phyloP scores from a whole-genome alignment of 768 basidiomycete genomes.

The Boletus reticulatus region DNA sequence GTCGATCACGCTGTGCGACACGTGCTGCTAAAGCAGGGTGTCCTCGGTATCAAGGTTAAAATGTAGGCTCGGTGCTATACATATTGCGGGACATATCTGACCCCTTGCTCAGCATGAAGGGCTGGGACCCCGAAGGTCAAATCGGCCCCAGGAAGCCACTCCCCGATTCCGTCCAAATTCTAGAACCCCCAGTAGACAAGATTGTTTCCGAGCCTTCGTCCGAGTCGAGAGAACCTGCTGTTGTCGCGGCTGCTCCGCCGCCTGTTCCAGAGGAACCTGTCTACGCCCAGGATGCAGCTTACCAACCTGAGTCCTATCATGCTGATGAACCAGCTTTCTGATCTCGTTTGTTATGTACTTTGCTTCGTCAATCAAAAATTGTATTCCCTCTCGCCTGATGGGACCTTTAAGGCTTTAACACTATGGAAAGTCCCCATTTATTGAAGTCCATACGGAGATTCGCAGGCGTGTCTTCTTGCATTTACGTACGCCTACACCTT shows the following conservation, averaged over 20 bases:
- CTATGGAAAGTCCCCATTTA: no score
- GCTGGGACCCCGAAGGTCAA: slow-evolving; percentile 88
- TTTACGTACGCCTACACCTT: not conserved
- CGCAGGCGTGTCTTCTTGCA: not conserved
- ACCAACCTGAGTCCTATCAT: slow-evolving; percentile 43
- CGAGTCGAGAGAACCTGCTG: slow-evolving; percentile 75
- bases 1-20: slow-evolving; percentile 98
- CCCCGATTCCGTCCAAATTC: slow-evolving; percentile 89
- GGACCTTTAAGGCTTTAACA: not conserved
- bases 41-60: slow-evolving; percentile 99
- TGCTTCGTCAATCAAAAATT: slow-evolving; percentile 14
- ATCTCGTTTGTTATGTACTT: slow-evolving; percentile 27
- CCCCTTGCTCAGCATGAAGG: slow-evolving; percentile 78
- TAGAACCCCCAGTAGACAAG: slow-evolving; percentile 90
- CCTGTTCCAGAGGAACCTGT: slow-evolving; percentile 52
- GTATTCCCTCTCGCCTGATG: slow-evolving; percentile 7
- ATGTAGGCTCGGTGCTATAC: slow-evolving; percentile 56
- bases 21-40: slow-evolving; percentile 97
- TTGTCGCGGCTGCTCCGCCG: slow-evolving; percentile 47
- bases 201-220: slow-evolving; percentile 85
- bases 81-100: slow-evolving; percentile 9
- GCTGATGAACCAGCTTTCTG: slow-evolving; percentile 59
- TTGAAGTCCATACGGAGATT: no score
- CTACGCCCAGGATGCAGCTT: slow-evolving; percentile 31
- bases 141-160: slow-evolving; percentile 90